Evolutionary conservation across 768 basidiomycete genomes (phyloP).

Genomic region (Boletus vinaceobasis): DNA sequence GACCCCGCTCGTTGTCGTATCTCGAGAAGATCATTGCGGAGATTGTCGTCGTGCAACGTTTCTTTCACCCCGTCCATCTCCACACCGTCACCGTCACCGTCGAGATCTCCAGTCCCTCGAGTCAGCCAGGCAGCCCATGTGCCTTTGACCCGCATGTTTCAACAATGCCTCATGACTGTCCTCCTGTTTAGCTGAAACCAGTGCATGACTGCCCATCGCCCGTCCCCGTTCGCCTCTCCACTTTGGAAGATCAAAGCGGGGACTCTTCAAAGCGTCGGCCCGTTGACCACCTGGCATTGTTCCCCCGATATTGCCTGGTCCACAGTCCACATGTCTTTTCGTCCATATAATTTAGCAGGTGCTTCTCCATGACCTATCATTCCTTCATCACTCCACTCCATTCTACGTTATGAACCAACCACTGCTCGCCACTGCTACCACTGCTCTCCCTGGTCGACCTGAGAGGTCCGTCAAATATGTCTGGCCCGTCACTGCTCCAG

Average conservation of each 20-base stretch:
- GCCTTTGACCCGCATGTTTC: conserved; percentile 1
- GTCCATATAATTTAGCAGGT: conserved; percentile 14
- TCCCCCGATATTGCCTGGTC: conserved; percentile 12
- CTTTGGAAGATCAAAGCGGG: conserved; percentile 12
- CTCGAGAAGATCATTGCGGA: conserved; percentile 10
- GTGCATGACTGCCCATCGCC: conserved; percentile 3
- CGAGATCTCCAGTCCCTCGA: conserved; percentile 6
- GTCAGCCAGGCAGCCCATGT: neutral
- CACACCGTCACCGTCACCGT: neutral
- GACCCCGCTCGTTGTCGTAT: neutral
- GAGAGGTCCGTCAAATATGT: conserved; percentile 14
- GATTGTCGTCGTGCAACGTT: conserved; percentile 19
- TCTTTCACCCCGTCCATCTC: neutral
- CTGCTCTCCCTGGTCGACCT: conserved; percentile 13
- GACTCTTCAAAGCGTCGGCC: conserved; percentile 5
- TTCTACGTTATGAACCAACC: conserved; percentile 11
- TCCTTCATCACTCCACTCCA: conserved; percentile 3
- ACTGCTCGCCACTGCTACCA: conserved; percentile 2
- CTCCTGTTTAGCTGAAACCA: conserved; percentile 10
- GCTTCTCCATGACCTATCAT: neutral
- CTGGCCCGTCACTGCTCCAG: neutral
- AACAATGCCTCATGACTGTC: conserved; percentile 14
- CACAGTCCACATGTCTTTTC: conserved; percentile 18
- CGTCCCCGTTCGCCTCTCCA: neutral
- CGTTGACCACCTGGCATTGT: conserved; percentile 10